A percentile compares a stretch with the other conserved stretches of the same genome.
phyloP scores from a whole-genome alignment of 1,284 basidiomycete species.

The Pisolithus thermaeus region DNA sequence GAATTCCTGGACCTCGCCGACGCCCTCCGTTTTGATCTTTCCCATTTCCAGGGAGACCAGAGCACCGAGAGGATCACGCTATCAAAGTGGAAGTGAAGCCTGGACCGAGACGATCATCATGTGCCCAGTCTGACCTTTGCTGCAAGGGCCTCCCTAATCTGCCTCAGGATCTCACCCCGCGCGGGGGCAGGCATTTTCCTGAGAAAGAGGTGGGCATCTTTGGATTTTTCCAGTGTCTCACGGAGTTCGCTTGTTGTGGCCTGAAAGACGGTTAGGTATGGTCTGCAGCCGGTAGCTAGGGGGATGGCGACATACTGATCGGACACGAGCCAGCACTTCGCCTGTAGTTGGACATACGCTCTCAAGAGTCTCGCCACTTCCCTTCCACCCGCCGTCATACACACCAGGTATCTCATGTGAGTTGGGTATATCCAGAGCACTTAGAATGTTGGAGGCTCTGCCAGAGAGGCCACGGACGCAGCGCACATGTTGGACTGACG shows the following conservation, averaged over 20 bases:
- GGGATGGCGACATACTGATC: conserved; percentile 42
- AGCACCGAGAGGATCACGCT: conserved; percentile 80
- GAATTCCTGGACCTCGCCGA: conserved; percentile 93
- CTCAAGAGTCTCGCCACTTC: conserved; percentile 63
- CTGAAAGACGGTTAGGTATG: conserved; percentile 23
- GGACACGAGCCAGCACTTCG: conserved; percentile 64
- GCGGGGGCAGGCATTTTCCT: conserved; percentile 80
- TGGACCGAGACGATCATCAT: not conserved
- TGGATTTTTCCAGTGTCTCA: conserved; percentile 53
- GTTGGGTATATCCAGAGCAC: conserved; percentile 55
- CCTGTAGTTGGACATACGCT: conserved; percentile 75
- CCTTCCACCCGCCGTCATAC: conserved; percentile 73
- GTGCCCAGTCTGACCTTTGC: conserved; percentile 50
- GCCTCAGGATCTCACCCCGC: conserved; percentile 83
- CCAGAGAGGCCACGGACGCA: conserved; percentile 43
- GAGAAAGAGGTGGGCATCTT: conserved; percentile 68
- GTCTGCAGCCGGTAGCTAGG: not conserved
- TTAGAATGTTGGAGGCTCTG: conserved; percentile 60
- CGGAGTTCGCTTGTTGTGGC: conserved; percentile 68
- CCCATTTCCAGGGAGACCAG: conserved; percentile 91
- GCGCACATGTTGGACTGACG: conserved; percentile 4
- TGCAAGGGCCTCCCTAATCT: conserved; percentile 81
- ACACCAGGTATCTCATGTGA: conserved; percentile 56
- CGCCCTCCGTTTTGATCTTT: conserved; percentile 89
- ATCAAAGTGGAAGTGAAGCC: conserved; percentile 4